Evolutionary conservation across 225 moss, liverwort and hornwort species (phyloP), one percentile per base, ranked within the genome.

Genomic region (Physcomitrellopsis africana): DNA sequence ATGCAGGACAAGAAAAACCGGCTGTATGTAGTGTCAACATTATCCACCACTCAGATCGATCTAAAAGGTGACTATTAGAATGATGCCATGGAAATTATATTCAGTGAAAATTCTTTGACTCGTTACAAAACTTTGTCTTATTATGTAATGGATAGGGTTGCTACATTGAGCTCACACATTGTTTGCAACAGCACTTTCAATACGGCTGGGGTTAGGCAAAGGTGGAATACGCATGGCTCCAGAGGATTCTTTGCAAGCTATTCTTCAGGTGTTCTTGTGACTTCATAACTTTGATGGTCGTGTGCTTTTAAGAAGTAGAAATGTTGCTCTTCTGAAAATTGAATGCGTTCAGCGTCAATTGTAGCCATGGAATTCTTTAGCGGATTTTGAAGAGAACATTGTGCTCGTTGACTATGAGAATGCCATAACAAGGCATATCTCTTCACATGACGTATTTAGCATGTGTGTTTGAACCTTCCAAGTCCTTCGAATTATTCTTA

Each of bases 1-100:
- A 29, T 78, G 73, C 87, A 94, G 92, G 94, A 94, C 70, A 94
- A 94, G 85, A 94, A 92, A 47, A 94, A 92, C n/a, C 86, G 92
- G 69, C 83, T 94, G 23, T 90, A 87, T 65, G 82, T 94, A 54
- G 72, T 94, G 58, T 92, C 94, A 63, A 83, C 94, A 44, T 60
- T 91, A 63, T 69, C 87, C 45, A 80, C 84, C 53, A 89, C 94
- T 24, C 81, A 77, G 67, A 81, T 94, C 58, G 91, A 92, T 69
- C 66, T 94, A 77, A 92, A 91, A 92, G 92, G 86, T 83, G 80
- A 69, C 53, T 16, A 32, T 11, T 8, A 14, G 48, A 22, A 61
- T 48, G 24, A 29, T 41, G 19, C 18, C 0, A 44, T 47, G 26
- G 26, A 46, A 59, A 24, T 7, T 19, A 9, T 22, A 3, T 63